A percentile compares a stretch with the other conserved stretches of the same genome.
Conservation (phyloP, 495 filamentous ascomycete species). For the Xylaria venustula region DNA sequence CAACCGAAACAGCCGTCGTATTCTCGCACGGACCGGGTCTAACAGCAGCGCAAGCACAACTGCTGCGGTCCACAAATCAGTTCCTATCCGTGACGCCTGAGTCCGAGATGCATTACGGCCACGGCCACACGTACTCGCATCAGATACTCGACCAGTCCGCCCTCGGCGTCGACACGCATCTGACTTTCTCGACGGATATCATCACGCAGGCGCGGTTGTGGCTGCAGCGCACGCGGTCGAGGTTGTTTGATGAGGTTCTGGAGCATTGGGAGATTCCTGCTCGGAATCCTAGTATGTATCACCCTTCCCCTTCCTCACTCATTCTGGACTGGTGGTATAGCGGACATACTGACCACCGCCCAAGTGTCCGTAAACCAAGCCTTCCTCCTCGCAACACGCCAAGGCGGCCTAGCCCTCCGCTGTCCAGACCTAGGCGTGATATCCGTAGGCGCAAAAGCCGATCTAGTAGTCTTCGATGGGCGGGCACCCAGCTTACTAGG, state of each 20-base stretch:
- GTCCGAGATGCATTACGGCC: constrained; percentile 46
- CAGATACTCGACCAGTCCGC: constrained; percentile 41
- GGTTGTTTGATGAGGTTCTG: constrained; percentile 34
- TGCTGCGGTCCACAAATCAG: constrained; percentile 38
- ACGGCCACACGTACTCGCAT: constrained; percentile 33
- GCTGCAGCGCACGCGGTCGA: constrained; percentile 34
- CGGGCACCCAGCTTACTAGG: constrained; percentile 45
- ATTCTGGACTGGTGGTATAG: background rate
- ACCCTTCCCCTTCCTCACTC: background rate
- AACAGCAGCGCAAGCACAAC: constrained; percentile 13
- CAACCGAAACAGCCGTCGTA: constrained; percentile 37
- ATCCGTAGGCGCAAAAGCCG: constrained; percentile 44
- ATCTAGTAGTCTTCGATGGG: constrained; percentile 52
- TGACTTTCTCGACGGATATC: constrained; percentile 44
- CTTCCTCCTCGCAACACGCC: constrained; percentile 48
- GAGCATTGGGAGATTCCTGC: constrained; percentile 35
- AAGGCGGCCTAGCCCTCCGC: constrained; percentile 45
- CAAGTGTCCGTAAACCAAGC: constrained; percentile 46
- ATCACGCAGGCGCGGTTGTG: constrained; percentile 44
- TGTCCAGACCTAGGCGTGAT: constrained; percentile 47
- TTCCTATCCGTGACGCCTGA: constrained; percentile 47
- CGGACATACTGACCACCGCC: background rate
- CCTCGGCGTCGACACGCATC: constrained; percentile 47
- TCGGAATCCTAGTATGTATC: constrained; percentile 29
- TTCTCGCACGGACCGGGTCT: constrained; percentile 41